Evolutionary conservation across 73 alveolate genomes (phyloP), one percentile per base, ranked within the genome.

Genomic region (Paramecium sonneborni): DNA sequence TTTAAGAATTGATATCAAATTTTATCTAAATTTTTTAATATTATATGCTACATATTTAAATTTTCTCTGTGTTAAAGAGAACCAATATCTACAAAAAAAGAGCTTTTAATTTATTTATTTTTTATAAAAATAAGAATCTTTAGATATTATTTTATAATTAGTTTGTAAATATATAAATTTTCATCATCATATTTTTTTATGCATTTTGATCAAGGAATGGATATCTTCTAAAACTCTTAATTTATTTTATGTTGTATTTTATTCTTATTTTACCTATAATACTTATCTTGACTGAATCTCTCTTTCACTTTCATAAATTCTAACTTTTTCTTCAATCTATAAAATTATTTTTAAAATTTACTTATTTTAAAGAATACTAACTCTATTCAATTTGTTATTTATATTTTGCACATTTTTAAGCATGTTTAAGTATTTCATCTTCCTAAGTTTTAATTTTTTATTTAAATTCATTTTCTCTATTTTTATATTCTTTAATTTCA

Each of bases 221-320:
- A 79, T 79, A 24, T 79, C 90, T 43, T 79, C 90, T 37, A 79
- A 79, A 30, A 79, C 90, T 24, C 90, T 39, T 15, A 79, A 23
- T 8, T 79, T 79, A 79, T 79, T 79, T 79, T 79, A 24, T 8
- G 69, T 79, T 6, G 26, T 24, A 14, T 21, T 6, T 44, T 39
- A 21, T 8, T 79, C 90, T 24, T 79, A 12, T 24, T 79, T 79
- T 1, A 43, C 69, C 41, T 79, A 79, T 21, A 79, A 44, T 0
- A 46, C 72, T 24, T 79, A 79, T 79, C 55, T 39, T 46, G 44
- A 79, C 18, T 79, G 24, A 38, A 79, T 37, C 20, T 43, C 69
- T 79, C 72, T 79, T 14, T 38, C 90, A 23, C 55, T 30, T 23
- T 79, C 90, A 43, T 39, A 79, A 18, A 24, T 43, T 34, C 44